These are phyloP conservation scores for Lantana camara DNA, from an alignment of 257 asterid species.

Conservation along the genomic window DNA sequence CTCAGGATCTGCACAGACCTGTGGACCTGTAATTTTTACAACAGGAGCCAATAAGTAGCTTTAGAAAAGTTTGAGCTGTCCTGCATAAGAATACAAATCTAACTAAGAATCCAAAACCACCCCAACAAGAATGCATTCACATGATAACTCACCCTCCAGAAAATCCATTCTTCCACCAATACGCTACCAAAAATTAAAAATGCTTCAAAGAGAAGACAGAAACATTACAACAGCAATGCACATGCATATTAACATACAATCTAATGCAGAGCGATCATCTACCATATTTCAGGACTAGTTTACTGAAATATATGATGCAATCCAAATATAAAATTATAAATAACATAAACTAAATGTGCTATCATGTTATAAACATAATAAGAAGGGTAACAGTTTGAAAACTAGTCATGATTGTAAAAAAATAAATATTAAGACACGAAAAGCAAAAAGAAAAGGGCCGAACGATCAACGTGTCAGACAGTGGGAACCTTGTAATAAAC, in stretches of 20 bases:
- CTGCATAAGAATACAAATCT: background rate
- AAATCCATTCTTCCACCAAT: too few relatives aligned
- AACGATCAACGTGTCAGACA: too few relatives aligned
- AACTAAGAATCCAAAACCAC: background rate
- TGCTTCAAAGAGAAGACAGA: too few relatives aligned
- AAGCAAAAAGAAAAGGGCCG: too few relatives aligned
- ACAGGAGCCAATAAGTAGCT: background rate
- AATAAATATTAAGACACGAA: too few relatives aligned
- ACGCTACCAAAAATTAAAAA: too few relatives aligned
- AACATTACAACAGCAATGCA: too few relatives aligned
- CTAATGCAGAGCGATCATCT: background rate
- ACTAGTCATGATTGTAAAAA: background rate
- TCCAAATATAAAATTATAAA: background rate
- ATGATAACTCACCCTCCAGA: background rate
- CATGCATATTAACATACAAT: background rate
- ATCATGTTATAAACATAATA: too few relatives aligned
- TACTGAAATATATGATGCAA: background rate
- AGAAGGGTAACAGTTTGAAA: background rate
- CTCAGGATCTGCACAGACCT: slow-evolving; percentile 90
- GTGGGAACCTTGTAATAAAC: too few relatives aligned
- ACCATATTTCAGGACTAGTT: background rate
- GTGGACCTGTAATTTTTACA: slow-evolving; percentile 62
- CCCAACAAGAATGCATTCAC: background rate
- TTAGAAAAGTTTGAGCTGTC: background rate
- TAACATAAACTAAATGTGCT: background rate